These are phyloP conservation scores for Arthrobotrys iridis DNA, from an alignment of 2,329 filamentous ascomycete species.

Conservation along the genomic window DNA sequence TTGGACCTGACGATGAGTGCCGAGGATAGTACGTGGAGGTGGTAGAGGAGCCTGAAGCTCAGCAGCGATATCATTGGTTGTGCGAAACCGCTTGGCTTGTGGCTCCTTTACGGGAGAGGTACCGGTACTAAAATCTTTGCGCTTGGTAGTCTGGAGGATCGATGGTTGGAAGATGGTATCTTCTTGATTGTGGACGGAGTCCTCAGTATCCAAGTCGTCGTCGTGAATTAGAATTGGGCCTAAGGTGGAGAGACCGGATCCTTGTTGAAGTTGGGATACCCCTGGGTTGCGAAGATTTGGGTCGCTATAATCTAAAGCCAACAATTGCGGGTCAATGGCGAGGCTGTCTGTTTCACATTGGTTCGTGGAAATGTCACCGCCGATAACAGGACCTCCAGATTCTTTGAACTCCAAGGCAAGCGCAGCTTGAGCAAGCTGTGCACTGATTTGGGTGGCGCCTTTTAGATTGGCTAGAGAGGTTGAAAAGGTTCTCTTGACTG, in stretches of 20 bases:
- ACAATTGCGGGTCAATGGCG: too few species aligned
- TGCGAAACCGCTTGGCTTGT: background rate
- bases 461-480: too few species aligned
- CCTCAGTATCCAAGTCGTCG: background rate
- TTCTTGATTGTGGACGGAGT: background rate
- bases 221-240: background rate
- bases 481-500: too few species aligned
- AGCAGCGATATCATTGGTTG: slow-evolving; percentile 18
- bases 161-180: background rate
- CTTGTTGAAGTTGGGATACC: background rate
- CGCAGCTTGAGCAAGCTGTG: background rate
- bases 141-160: slow-evolving; percentile 11
- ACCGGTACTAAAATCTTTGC: slow-evolving; percentile 14
- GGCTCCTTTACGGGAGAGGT: background rate
- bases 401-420: background rate
- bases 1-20: slow-evolving; percentile 22
- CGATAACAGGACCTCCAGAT: too few species aligned
- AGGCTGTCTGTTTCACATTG: too few species aligned
- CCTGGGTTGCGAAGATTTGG: too few species aligned
- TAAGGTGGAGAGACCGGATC: too few species aligned
- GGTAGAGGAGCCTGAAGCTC: slow-evolving; percentile 38
- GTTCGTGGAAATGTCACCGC: background rate
- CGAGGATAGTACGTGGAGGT: too few species aligned
- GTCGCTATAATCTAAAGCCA: too few species aligned
- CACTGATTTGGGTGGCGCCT: too few species aligned